phyloP scores from a whole-genome alignment of 306 rosid species.

The Castanea crenata region DNA sequence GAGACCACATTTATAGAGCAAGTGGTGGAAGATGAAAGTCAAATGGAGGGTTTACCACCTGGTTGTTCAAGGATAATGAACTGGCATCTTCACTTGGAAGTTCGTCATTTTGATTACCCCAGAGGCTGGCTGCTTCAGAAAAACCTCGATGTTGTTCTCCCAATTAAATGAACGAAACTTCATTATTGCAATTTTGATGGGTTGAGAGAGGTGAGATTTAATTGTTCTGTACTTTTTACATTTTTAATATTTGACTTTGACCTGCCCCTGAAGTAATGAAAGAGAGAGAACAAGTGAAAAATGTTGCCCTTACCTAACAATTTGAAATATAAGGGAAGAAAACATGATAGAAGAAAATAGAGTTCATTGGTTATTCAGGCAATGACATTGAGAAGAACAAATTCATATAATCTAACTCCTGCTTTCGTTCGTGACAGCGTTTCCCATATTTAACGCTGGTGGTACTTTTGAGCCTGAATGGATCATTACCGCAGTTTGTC shows the following conservation, averaged over 20 bases:
- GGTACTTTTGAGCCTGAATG: constrained; percentile 25
- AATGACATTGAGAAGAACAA: neutral
- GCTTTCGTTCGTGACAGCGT: constrained; percentile 38
- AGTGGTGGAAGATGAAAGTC: constrained; percentile 85
- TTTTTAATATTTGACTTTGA: constrained; percentile 4
- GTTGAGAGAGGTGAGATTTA: constrained; percentile 60
- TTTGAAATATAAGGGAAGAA: neutral
- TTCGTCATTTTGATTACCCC: constrained; percentile 55
- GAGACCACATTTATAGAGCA: constrained; percentile 94
- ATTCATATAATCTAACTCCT: constrained; percentile 8
- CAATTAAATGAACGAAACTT: constrained; percentile 46
- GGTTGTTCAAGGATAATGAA: constrained; percentile 78
- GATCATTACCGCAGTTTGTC: constrained; percentile 30
- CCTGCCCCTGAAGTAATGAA: neutral
- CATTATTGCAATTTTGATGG: constrained; percentile 35
- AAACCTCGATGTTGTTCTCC: constrained; percentile 67
- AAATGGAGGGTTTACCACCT: constrained; percentile 75
- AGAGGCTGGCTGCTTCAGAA: constrained; percentile 80
- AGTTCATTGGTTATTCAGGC: constrained; percentile 18
- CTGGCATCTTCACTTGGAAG: constrained; percentile 95
- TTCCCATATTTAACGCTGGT: constrained; percentile 27
- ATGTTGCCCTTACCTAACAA: neutral
- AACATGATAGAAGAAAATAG: neutral
- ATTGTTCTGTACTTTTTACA: constrained; percentile 11
- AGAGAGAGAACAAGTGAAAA: neutral